Evolutionary conservation across 2,329 filamentous ascomycete species (phyloP).

Genomic region (Talaromyces sp.): DNA sequence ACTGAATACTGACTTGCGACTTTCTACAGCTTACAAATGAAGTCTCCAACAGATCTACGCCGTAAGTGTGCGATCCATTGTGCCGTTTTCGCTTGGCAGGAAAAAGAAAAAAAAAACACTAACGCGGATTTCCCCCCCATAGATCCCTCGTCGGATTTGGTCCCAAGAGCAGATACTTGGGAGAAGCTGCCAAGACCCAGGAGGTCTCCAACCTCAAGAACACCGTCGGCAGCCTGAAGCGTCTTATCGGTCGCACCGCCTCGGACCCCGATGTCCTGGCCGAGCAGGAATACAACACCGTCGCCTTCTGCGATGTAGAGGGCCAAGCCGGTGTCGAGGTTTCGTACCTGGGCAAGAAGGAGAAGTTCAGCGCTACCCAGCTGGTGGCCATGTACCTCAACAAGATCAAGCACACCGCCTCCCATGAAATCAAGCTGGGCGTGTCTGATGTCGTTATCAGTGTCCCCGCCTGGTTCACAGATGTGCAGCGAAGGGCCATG

Average conservation of each 20-base stretch:
- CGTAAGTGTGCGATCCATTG: constrained; percentile 59
- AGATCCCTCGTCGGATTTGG: constrained; percentile 94
- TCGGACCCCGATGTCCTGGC: constrained; percentile 88
- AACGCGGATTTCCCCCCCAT: constrained; percentile 2
- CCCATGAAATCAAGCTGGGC: constrained; percentile 80
- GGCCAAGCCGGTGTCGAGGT: constrained; percentile 95
- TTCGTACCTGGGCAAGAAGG: constrained; percentile 87
- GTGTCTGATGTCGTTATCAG: constrained; percentile 92
- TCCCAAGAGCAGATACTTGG: constrained; percentile 87
- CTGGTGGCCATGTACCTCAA: constrained; percentile 91
- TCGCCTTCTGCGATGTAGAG: constrained; percentile 80
- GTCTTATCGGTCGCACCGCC: constrained; percentile 80
- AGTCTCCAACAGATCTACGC: constrained; percentile 95
- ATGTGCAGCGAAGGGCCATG: constrained; percentile 81
- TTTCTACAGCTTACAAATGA: constrained; percentile 83
- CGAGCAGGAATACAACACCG: constrained; percentile 87
- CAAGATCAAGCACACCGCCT: constrained; percentile 86
- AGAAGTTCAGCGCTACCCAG: constrained; percentile 91
- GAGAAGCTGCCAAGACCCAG: constrained; percentile 94
- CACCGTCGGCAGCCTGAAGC: constrained; percentile 89
- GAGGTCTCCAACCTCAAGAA: constrained; percentile 99
- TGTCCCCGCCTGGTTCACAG: constrained; percentile 95
- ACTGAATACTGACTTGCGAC: not conserved
- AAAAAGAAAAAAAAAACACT: too few species aligned
- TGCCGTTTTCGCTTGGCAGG: not conserved